These are phyloP conservation scores for Ogataea pignaliae DNA, from an alignment of 805 yeast species.

Conservation along the genomic window DNA sequence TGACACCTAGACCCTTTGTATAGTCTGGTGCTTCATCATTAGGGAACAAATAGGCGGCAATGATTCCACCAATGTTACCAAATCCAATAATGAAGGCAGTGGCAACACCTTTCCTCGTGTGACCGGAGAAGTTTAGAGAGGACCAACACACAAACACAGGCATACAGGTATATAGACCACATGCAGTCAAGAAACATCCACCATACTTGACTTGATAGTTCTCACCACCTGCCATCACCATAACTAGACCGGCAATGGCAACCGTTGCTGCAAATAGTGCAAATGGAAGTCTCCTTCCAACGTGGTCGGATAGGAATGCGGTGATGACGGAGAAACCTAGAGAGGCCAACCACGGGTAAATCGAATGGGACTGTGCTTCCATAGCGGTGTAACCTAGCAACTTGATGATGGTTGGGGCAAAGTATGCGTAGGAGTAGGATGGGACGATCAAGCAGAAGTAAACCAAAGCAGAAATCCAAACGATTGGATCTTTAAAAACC, in stretches of 20 bases:
- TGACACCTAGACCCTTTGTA: constrained; percentile 47
- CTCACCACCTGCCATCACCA: constrained; percentile 43
- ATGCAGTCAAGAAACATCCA: constrained; percentile 56
- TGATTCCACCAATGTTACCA: constrained; percentile 71
- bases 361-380: constrained; percentile 73
- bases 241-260: constrained; percentile 50
- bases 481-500: constrained; percentile 56
- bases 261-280: constrained; percentile 30
- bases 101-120: constrained; percentile 48
- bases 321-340: constrained; percentile 59
- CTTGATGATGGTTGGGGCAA: constrained; percentile 62
- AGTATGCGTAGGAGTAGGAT: constrained; percentile 72
- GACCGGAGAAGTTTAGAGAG: constrained; percentile 59
- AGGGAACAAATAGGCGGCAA: constrained; percentile 54
- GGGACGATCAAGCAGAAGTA: constrained; percentile 67
- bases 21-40: constrained; percentile 55
- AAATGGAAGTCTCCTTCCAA: constrained; percentile 42
- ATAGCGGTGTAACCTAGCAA: constrained; percentile 63
- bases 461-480: constrained; percentile 53
- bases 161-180: constrained; percentile 61
- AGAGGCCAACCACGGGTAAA: constrained; percentile 81
- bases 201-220: constrained; percentile 47
- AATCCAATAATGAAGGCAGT: constrained; percentile 58
- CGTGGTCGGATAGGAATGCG: constrained; percentile 61
- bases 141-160: constrained; percentile 69